A percentile compares a stretch with the other conserved stretches of the same genome.
Evolutionary conservation across 2,329 filamentous ascomycete species (phyloP).

Genomic region (Keithomyces neogunnii): DNA sequence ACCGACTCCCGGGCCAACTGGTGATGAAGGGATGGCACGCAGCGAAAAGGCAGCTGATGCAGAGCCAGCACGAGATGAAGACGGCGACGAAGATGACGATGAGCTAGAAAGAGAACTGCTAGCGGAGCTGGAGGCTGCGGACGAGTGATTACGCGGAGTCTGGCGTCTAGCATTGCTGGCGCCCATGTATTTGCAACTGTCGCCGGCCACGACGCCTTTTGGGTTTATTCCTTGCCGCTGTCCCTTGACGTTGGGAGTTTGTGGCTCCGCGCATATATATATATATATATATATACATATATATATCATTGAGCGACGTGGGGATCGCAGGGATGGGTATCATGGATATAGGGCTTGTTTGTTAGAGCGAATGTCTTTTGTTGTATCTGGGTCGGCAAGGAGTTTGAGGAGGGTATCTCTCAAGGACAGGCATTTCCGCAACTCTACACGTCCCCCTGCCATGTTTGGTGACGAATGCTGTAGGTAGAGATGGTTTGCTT

Average conservation of each 20-base stretch:
- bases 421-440: neutral
- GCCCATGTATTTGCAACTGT: no score
- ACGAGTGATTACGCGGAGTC: slow-evolving; percentile 10
- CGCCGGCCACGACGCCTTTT: no score
- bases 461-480: no score
- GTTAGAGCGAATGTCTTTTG: neutral
- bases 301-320: slow-evolving; percentile 2
- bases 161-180: no score
- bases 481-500: no score
- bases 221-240: no score
- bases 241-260: no score
- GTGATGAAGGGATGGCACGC: slow-evolving; percentile 21
- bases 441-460: neutral
- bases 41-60: slow-evolving; percentile 18
- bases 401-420: neutral
- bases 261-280: no score
- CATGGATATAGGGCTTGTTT: slow-evolving; percentile 1
- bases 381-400: slow-evolving; percentile 2
- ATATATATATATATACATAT: neutral
- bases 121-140: slow-evolving; percentile 44
- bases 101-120: slow-evolving; percentile 57
- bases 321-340: neutral
- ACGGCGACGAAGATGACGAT: slow-evolving; percentile 40
- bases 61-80: slow-evolving; percentile 18
- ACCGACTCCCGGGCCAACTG: slow-evolving; percentile 30